These are phyloP conservation scores for Xylariaceae sp. DNA, from an alignment of 2,329 filamentous ascomycete genomes.

Conservation along the genomic window DNA sequence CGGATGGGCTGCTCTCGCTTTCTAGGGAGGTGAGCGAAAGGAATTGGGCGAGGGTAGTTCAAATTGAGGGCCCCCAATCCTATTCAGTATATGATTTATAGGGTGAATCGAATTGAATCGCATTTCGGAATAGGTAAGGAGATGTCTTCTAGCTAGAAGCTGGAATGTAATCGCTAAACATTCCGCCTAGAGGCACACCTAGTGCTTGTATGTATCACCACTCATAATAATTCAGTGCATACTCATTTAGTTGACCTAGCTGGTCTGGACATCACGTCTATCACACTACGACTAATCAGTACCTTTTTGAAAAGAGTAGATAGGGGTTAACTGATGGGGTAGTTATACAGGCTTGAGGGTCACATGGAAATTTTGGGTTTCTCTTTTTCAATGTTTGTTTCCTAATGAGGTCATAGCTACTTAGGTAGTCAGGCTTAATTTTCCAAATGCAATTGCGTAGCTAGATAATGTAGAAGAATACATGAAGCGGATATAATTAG, in stretches of 20 bases:
- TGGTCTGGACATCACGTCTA: background rate
- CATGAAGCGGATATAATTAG: too few relatives aligned
- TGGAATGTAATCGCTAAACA: background rate
- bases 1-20: constrained; percentile 61
- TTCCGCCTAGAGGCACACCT: background rate
- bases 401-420: too few relatives aligned
- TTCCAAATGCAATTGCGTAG: too few relatives aligned
- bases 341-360: background rate
- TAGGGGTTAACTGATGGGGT: background rate
- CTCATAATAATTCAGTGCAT: background rate
- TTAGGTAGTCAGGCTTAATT: too few relatives aligned
- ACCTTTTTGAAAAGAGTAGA: too few relatives aligned
- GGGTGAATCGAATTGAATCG: too few relatives aligned
- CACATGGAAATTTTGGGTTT: too few relatives aligned
- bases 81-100: background rate
- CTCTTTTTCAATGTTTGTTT: too few relatives aligned
- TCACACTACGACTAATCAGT: background rate
- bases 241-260: background rate
- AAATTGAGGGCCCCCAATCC: too few relatives aligned
- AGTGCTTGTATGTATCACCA: constrained; percentile 9
- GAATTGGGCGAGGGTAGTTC: background rate
- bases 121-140: background rate
- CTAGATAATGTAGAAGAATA: too few relatives aligned
- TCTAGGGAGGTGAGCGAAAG: too few relatives aligned
- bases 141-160: background rate